phyloP scores from a whole-genome alignment of 345 rosid genomes.

The Melaleuca quinquenervia region DNA sequence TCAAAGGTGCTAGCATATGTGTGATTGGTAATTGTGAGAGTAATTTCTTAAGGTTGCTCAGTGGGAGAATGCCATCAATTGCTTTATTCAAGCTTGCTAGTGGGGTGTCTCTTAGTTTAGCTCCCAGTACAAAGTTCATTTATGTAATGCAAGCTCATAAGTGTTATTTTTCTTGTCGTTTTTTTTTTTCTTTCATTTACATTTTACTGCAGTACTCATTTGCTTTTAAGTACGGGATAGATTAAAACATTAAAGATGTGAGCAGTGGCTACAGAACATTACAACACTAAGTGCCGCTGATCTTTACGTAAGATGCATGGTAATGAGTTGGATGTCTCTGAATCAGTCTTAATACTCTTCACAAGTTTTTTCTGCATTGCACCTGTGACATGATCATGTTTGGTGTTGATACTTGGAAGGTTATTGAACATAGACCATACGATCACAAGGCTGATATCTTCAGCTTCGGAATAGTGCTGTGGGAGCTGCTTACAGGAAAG shows the following conservation, averaged over 20 bases:
- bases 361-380: not conserved
- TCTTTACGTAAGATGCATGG: not conserved
- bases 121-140: not conserved
- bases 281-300: not conserved
- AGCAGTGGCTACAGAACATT: not conserved
- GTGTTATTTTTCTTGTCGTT: not conserved
- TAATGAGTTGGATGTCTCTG: not conserved
- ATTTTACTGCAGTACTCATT: not conserved
- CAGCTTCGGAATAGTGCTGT: constrained; percentile 52
- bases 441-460: constrained; percentile 56
- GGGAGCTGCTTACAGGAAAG: constrained; percentile 69
- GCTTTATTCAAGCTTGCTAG: not conserved
- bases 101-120: not conserved
- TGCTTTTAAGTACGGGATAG: not conserved
- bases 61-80: not conserved
- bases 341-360: not conserved
- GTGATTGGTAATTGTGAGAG: not conserved
- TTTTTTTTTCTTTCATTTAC: not conserved
- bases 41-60: not conserved
- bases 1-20: not conserved
- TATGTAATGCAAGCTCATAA: not conserved
- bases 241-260: not conserved
- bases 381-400: not conserved
- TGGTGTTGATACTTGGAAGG: constrained; percentile 23
- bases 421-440: constrained; percentile 54